phyloP scores from a whole-genome alignment of 75 land plant species.

The Pinus tabuliformis region DNA sequence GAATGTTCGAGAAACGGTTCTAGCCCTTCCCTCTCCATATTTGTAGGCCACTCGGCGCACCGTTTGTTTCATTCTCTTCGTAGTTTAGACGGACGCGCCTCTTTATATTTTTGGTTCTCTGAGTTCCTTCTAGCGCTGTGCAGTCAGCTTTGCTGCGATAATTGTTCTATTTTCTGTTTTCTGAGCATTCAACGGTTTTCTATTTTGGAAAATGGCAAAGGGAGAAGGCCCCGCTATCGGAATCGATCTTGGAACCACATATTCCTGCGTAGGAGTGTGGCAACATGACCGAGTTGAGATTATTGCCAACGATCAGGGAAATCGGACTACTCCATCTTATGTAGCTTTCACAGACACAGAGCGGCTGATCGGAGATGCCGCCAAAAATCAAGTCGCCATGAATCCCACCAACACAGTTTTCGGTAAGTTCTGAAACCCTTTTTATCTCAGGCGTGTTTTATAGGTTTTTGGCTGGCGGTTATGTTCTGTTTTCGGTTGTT shows the following conservation, averaged over 20 bases:
- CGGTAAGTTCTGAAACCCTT: constrained; percentile 9
- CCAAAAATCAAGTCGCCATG: constrained; percentile 31
- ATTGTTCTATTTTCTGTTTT: too few species aligned
- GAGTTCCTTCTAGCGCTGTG: too few species aligned
- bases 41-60: too few species aligned
- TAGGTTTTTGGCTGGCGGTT: too few species aligned
- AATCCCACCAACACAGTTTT: constrained; percentile 34
- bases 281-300: constrained; percentile 22
- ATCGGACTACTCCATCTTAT: constrained; percentile 30
- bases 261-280: constrained; percentile 27
- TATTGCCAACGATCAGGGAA: constrained; percentile 32
- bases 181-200: not conserved
- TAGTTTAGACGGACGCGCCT: too few species aligned
- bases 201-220: not conserved
- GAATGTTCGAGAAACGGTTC: too few species aligned
- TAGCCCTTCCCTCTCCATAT: too few species aligned
- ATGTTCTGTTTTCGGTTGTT: too few species aligned
- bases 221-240: constrained; percentile 23
- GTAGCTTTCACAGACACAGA: constrained; percentile 29
- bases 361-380: constrained; percentile 35
- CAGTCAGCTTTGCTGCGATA: too few species aligned
- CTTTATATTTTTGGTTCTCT: too few species aligned
- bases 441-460: too few species aligned
- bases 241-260: constrained; percentile 23
- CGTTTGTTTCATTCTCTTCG: too few species aligned